A percentile compares a stretch with the other conserved stretches of the same genome.
These are phyloP conservation scores for Coniochaeta prunicola DNA, from an alignment of 2,329 filamentous ascomycete species.

Conservation along the genomic window DNA sequence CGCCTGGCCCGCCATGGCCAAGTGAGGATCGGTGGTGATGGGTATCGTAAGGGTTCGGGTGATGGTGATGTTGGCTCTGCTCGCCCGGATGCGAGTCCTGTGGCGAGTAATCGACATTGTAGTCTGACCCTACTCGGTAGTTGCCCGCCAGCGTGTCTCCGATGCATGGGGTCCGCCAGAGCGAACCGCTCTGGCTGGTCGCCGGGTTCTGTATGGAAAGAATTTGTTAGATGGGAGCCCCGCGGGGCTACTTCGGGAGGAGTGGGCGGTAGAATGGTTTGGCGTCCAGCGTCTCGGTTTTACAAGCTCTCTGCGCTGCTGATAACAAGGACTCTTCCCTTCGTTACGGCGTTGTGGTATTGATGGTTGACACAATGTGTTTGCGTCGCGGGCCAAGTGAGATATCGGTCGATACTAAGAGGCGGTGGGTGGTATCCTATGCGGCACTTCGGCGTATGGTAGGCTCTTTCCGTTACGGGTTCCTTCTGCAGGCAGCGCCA, in stretches of 20 bases:
- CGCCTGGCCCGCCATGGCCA: conserved; percentile 37
- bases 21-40: conserved; percentile 40
- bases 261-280: conserved; percentile 5
- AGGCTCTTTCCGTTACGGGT: neutral
- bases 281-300: neutral
- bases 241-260: conserved; percentile 41
- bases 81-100: conserved; percentile 59
- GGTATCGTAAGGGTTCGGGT: conserved; percentile 56
- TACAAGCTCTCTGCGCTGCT: conserved; percentile 9
- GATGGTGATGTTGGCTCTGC: conserved; percentile 57
- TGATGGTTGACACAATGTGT: conserved; percentile 24
- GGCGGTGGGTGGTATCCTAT: conserved; percentile 3
- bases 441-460: neutral
- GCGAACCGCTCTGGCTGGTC: conserved; percentile 68
- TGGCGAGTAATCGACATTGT: conserved; percentile 68
- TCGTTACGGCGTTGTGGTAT: conserved; percentile 20
- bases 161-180: conserved; percentile 71
- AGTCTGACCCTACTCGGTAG: conserved; percentile 63
- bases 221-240: conserved; percentile 48
- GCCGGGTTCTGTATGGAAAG: conserved; percentile 55
- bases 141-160: conserved; percentile 66
- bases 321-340: conserved; percentile 16
- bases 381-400: conserved; percentile 22
- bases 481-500: neutral
- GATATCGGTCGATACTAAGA: conserved; percentile 6